Conservation (phyloP, 2,329 filamentous ascomycete genomes). For the Stromatinia cepivora region DNA sequence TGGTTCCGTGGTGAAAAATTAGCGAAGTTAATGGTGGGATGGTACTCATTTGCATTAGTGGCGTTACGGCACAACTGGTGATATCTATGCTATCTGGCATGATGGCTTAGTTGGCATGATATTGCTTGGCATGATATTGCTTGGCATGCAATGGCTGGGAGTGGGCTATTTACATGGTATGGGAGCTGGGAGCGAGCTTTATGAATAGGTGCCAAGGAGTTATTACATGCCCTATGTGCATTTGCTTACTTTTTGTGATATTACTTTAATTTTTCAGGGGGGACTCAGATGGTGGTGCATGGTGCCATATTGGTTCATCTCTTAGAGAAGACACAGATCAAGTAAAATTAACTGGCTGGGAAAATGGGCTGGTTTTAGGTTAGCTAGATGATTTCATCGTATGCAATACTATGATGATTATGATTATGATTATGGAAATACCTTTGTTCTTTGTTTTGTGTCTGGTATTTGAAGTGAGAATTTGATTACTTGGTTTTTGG, state of each 20-base stretch:
- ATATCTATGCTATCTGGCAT: constrained; percentile 20
- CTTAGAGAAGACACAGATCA: constrained; percentile 2
- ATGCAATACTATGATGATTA: constrained; percentile 4
- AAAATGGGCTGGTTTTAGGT: background rate
- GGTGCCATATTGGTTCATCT: constrained; percentile 13
- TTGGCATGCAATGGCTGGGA: constrained; percentile 21
- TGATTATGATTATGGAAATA: background rate
- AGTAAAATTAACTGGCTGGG: background rate
- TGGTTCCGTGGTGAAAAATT: constrained; percentile 2
- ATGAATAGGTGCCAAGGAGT: constrained; percentile 22
- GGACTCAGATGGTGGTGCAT: constrained; percentile 3
- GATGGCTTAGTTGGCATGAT: constrained; percentile 19
- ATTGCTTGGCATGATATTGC: constrained; percentile 16
- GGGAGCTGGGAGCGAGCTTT: constrained; percentile 11
- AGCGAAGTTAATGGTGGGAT: constrained; percentile 14
- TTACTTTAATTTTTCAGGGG: constrained; percentile 17
- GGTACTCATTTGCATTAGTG: constrained; percentile 21
- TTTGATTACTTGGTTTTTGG: too few relatives aligned
- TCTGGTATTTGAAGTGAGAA: too few relatives aligned
- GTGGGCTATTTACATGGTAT: constrained; percentile 19
- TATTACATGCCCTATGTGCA: constrained; percentile 18
- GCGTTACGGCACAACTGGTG: constrained; percentile 18
- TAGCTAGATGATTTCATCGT: constrained; percentile 11
- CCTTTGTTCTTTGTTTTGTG: too few relatives aligned
- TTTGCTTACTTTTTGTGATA: constrained; percentile 15